phyloP scores from a whole-genome alignment of 306 rosid genomes.

The Prunus armeniaca region DNA sequence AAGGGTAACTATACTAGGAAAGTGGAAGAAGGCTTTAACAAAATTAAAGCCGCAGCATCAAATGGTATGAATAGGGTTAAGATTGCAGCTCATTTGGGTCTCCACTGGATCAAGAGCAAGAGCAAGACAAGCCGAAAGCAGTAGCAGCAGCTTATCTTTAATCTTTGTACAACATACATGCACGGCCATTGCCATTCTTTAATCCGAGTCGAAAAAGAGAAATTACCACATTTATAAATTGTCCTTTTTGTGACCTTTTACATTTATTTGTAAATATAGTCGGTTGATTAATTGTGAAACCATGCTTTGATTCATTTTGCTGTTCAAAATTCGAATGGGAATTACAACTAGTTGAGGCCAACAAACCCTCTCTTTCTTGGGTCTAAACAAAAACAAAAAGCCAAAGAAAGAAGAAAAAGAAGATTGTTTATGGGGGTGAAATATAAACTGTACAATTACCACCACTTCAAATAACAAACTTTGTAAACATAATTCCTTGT shows the following conservation, averaged over 20 bases:
- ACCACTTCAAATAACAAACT: not conserved
- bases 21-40: conserved; percentile 23
- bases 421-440: not conserved
- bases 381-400: not conserved
- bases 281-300: not conserved
- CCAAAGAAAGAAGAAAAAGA: too few species aligned
- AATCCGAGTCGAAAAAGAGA: not conserved
- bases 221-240: not conserved
- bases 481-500: not conserved
- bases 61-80: conserved; percentile 33
- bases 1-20: conserved; percentile 17
- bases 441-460: not conserved
- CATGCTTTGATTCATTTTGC: not conserved
- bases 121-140: conserved; percentile 31
- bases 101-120: conserved; percentile 38
- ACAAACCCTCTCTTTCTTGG: not conserved
- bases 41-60: conserved; percentile 31
- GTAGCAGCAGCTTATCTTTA: not conserved
- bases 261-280: not conserved
- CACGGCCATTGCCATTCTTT: not conserved
- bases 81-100: conserved; percentile 22
- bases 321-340: not conserved
- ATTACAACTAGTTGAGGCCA: not conserved
- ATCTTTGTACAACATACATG: too few species aligned
- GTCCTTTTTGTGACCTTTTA: not conserved